Evolutionary conservation across 495 filamentous ascomycete species (phyloP), one percentile per base, ranked within the genome.

Genomic region (Penicilliopsis zonata): DNA sequence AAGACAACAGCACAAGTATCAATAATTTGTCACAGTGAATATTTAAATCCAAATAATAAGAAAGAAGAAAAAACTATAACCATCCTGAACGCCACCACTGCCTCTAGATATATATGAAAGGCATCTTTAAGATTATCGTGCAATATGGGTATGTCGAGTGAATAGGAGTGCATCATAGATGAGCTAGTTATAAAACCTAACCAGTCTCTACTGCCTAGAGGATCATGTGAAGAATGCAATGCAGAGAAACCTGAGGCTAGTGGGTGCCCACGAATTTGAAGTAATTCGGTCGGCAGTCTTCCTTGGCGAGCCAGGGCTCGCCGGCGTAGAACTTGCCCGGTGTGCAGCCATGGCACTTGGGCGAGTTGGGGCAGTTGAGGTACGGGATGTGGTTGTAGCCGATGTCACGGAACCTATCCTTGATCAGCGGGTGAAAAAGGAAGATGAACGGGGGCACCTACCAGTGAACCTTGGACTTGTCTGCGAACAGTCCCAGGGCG

Each of bases 391-490:
- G 92, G 44, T 92, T 84, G 58, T 99, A 99, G 35, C 92, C 92
- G 41, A 99, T 95, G 54, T 99, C 92, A 23, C 88, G 84, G 77
- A 99, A 99, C 87, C 87, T 95, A n/a, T n/a, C n/a, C n/a, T n/a
- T n/a, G n/a, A n/a, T n/a, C n/a, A n/a, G n/a, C n/a, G n/a, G n/a
- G 37, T 15, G 25, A 2, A 31, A 33, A 16, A 19, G 34, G 34
- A 25, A 10, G 21, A 23, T 6, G 10, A 10, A 23, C 21, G 21
- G 34, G 43, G 15, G n/a, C 12, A 69, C 81, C 18, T 61, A 95
- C 92, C 92, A 99, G 60, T 99, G 92, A 35, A 99, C 81, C 54
- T 84, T 86, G 52, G 70, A 75, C 38, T 72, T 65, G 56, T 99
- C 86, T 41, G 87, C 92, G 55, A 99, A 94, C 27, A 99, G 52